Evolutionary conservation across 176 grass and related monocot species (phyloP), one percentile per base, ranked within the genome.

Genomic region (Elaeis guineensis): DNA sequence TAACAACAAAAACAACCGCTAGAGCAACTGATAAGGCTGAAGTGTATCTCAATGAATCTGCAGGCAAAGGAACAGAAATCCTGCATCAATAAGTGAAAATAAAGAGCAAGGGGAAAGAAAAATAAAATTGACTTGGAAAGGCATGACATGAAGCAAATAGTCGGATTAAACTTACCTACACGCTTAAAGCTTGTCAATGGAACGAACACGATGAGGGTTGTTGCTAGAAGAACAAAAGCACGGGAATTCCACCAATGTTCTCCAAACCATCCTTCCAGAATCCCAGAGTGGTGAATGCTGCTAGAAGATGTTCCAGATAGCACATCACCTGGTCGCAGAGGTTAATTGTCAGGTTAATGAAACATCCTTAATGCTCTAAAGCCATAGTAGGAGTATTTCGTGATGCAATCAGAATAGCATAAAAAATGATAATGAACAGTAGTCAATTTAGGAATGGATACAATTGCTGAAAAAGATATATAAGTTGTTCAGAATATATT

Each of bases 231-330:
- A 63, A 96, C 77, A 55, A 87, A 20, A 0, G 78, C 49, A 63
- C 91, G 86, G 57, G 76, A 74, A 80, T 74, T 87, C 86, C 92
- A 96, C 51, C 79, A 63, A 19, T 85, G 80, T 67, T 70, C 69
- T 49, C 83, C 86, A 79, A 96, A 96, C 86, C 92, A 96, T n/a
- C 83, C 78, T 83, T 96, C 92, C 50, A 90, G 80, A 21, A 96
- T 71, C 20, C 92, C 86, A 52, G 25, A 73, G 70, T 96, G 86
- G 70, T 88, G 86, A 54, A 79, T 61, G 29, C 86, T 86, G n/a
- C 49, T 80, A 51, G 86, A 75, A 17, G 91, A 90, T 81, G 86
- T 96, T 75, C 91, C 91, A 6, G 91, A 96, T 16, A 96, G 69
- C 63, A 96, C 92, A 72, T 96, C 92, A 72, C 86, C 91, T 95